Evolutionary conservation across 306 rosid species (phyloP).

Genomic region (Alnus glutinosa): DNA sequence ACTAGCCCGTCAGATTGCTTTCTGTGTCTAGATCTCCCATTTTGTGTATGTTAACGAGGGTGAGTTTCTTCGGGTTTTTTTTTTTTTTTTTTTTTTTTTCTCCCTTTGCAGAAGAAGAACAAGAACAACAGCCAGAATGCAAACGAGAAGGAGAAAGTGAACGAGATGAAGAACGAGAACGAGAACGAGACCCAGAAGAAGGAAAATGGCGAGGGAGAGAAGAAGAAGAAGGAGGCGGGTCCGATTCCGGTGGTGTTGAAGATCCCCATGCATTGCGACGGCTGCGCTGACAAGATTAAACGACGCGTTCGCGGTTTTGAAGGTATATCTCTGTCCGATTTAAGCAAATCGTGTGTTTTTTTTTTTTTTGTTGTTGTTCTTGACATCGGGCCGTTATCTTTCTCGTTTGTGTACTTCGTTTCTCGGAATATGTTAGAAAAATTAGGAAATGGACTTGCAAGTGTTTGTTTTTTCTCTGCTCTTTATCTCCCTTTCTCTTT

Average conservation of each 20-base stretch:
- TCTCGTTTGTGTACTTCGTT: background rate
- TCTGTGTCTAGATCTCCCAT: background rate
- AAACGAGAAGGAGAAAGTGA: background rate
- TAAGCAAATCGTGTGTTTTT: background rate
- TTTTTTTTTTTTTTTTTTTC: too few relatives aligned
- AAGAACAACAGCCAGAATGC: background rate
- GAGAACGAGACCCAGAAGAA: slow-evolving; percentile 16
- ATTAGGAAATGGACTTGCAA: background rate
- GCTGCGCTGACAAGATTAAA: slow-evolving; percentile 61
- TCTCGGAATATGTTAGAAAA: background rate
- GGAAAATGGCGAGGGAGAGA: slow-evolving; percentile 31
- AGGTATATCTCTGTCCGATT: slow-evolving; percentile 33
- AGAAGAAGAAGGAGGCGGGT: slow-evolving; percentile 42
- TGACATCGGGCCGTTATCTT: background rate
- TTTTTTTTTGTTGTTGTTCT: background rate
- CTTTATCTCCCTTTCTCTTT: background rate
- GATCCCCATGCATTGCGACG: slow-evolving; percentile 69
- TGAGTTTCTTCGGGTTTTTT: background rate
- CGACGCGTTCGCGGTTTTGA: slow-evolving; percentile 31
- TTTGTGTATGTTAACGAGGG: background rate
- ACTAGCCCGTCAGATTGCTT: background rate
- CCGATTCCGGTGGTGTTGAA: slow-evolving; percentile 46
- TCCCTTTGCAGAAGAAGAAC: slow-evolving; percentile 36
- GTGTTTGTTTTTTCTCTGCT: background rate
- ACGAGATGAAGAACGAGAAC: background rate